These are phyloP conservation scores for Cordyceps fumosorosea DNA, from an alignment of 2,329 filamentous ascomycete species.

Conservation along the genomic window DNA sequence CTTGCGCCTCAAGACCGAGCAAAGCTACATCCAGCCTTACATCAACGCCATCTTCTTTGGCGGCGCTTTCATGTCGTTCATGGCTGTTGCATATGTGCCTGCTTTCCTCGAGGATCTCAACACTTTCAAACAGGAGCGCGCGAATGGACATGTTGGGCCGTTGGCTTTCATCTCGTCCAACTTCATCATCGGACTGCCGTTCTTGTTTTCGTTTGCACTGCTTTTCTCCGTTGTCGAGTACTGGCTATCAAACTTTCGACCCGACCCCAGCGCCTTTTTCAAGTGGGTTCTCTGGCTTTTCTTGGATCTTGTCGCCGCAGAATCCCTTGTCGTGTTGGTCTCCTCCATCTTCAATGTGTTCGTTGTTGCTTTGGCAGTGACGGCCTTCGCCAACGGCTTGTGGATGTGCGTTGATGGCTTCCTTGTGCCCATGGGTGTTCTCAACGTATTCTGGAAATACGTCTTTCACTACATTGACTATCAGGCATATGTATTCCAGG, in stretches of 20 bases:
- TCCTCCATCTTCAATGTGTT: slow-evolving; percentile 70
- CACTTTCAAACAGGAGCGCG: slow-evolving; percentile 68
- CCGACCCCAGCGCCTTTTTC: slow-evolving; percentile 61
- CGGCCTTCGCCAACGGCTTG: slow-evolving; percentile 79
- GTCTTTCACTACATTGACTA: slow-evolving; percentile 88
- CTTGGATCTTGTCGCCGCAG: slow-evolving; percentile 74
- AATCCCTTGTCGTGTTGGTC: slow-evolving; percentile 74
- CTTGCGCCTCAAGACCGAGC: slow-evolving; percentile 61
- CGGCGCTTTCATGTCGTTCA: slow-evolving; percentile 70
- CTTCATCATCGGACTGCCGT: slow-evolving; percentile 75
- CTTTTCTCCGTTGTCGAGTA: slow-evolving; percentile 72
- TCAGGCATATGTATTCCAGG: slow-evolving; percentile 78
- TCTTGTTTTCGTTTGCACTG: slow-evolving; percentile 69
- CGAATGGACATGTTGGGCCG: slow-evolving; percentile 74
- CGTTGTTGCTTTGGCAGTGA: slow-evolving; percentile 69
- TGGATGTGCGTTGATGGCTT: slow-evolving; percentile 88
- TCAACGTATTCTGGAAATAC: slow-evolving; percentile 82
- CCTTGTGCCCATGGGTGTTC: slow-evolving; percentile 62
- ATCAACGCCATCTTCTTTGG: slow-evolving; percentile 78
- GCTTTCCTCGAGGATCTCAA: slow-evolving; percentile 73
- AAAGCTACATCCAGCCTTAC: slow-evolving; percentile 71
- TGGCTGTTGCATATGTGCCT: slow-evolving; percentile 80
- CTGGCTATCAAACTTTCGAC: slow-evolving; percentile 72
- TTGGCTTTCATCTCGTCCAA: slow-evolving; percentile 69
- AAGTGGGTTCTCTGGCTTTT: slow-evolving; percentile 80